Base-by-base conservation (phyloP, 805 yeast genomes). In the Candida hispaniensis region DNA sequence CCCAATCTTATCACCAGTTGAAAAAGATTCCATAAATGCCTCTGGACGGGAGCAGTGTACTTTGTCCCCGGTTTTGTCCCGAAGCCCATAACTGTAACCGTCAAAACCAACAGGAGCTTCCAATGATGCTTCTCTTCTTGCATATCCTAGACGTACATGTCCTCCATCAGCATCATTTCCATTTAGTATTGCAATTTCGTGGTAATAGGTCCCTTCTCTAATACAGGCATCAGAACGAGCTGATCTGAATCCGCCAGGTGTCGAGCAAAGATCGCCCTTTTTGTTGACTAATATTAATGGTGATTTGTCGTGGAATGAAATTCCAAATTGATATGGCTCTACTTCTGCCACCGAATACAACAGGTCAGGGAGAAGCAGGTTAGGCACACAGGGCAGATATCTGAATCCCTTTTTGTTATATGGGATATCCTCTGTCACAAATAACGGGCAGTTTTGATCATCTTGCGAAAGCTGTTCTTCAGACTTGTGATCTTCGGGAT, bases 21-120 rank as follows among this genome's bases (percentile, higher is more conserved):
- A 57, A 45, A 83, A 73, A 19, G 13, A 15, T 5, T 56, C 47
- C 63, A 77, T 61, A 44, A 72, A 70, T 19, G 67, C 64, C 15
- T 56, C 51, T 0, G 83, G 82, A 30, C 86, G 66, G 40, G 88
- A 75, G 26, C 78, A 57, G 44, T 91, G 93, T 14, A 91, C 65
- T 17, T 70, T 71, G 45, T 80, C 79, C 2, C 93, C 86, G 5
- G 67, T 64, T 21, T 68, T 66, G 56, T 88, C 96, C 41, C 96
- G 65, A 2, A 91, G 50, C 2, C 94, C 96, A 55, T 91, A 88
- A 0, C 95, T 88, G 58, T 85, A 91, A 0, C 85, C 88, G 55
- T 91, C 97, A 48, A 72, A 82, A 3, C 99, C 99, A 5, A 86
- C 91, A 0, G 99, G 97, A 0, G 93, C 94, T 46, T 88, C 96